A percentile compares a stretch with the other conserved stretches of the same genome.
Conservation (phyloP, 352 stramenopile genomes). For the Phytophthora kernoviae region DNA sequence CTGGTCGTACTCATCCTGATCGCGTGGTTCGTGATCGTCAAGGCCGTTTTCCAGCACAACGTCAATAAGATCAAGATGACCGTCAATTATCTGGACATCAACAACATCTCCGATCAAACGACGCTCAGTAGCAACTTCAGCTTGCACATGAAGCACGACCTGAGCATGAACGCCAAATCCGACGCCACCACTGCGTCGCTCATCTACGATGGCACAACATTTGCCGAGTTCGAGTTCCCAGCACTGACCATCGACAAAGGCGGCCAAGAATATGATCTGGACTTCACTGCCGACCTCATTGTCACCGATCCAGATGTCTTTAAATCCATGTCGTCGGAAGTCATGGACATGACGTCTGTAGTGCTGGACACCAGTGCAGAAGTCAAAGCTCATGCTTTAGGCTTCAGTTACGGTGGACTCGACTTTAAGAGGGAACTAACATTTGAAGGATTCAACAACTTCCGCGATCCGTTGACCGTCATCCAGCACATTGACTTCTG, state of each 20-base stretch:
- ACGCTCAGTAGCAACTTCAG: conserved; percentile 56
- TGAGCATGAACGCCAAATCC: conserved; percentile 45
- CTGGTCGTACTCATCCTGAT: conserved; percentile 61
- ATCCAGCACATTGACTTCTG: conserved; percentile 67
- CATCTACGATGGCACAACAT: conserved; percentile 46
- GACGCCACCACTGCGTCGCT: conserved; percentile 50
- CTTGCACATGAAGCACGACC: conserved; percentile 51
- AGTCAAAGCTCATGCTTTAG: conserved; percentile 51
- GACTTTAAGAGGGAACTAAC: conserved; percentile 57
- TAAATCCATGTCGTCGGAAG: conserved; percentile 39
- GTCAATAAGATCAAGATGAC: conserved; percentile 60
- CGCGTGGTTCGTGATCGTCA: conserved; percentile 55
- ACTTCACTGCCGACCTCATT: conserved; percentile 35
- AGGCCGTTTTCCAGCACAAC: conserved; percentile 64
- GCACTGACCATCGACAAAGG: conserved; percentile 49
- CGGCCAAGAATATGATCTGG: conserved; percentile 38
- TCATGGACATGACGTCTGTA: conserved; percentile 48
- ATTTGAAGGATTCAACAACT: conserved; percentile 63
- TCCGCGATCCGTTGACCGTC: conserved; percentile 44
- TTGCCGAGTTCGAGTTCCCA: conserved; percentile 55
- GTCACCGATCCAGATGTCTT: conserved; percentile 55
- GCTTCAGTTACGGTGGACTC: conserved; percentile 61
- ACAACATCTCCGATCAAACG: conserved; percentile 43
- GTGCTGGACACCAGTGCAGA: conserved; percentile 46
- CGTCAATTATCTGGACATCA: conserved; percentile 77